Conservation (phyloP, 225 moss, liverwort and hornwort species). For the Straminergon stramineum region DNA sequence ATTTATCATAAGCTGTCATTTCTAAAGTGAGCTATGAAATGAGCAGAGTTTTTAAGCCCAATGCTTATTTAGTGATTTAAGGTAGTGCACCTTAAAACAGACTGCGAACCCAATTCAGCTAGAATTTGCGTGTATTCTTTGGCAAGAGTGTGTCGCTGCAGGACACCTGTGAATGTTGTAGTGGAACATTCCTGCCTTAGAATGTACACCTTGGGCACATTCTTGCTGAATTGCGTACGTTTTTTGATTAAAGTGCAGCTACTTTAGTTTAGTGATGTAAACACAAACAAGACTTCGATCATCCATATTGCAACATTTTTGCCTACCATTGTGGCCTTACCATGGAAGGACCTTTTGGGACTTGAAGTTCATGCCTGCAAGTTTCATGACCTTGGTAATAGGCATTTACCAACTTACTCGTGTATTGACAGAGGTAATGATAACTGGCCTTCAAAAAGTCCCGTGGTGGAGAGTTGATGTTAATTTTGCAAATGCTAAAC, state of each 20-base stretch:
- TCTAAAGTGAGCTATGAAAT: not conserved
- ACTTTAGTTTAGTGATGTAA: not conserved
- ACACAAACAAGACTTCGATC: not conserved
- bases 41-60: not conserved
- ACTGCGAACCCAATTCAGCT: not conserved
- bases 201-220: not conserved
- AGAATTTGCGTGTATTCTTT: not conserved
- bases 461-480: conserved; percentile 53
- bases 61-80: not conserved
- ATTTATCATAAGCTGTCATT: not conserved
- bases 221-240: not conserved
- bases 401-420: not conserved
- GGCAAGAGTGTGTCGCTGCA: not conserved
- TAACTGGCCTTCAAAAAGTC: conserved; percentile 41
- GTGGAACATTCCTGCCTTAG: not conserved
- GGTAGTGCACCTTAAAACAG: not conserved
- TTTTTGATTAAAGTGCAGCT: not conserved
- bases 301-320: not conserved
- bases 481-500: conserved; percentile 10
- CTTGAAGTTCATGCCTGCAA: not conserved
- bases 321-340: not conserved
- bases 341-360: not conserved
- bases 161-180: not conserved
- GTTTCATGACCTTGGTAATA: not conserved
- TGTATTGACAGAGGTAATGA: conserved; percentile 36